phyloP scores from a whole-genome alignment of 2,329 filamentous ascomycete species.

The Alternaria ethzedia region DNA sequence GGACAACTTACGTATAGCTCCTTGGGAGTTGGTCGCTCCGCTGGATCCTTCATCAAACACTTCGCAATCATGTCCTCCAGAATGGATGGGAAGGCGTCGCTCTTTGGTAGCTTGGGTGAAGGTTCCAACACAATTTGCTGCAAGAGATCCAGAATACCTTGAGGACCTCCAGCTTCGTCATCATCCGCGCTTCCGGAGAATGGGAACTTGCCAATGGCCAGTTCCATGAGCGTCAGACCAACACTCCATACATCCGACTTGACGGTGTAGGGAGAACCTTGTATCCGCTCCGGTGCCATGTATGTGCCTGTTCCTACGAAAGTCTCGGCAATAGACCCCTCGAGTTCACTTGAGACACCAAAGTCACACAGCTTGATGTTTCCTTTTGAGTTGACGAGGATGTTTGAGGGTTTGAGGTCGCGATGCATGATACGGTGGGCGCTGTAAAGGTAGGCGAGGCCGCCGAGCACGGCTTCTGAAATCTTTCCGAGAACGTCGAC shows the following conservation, averaged over 20 bases:
- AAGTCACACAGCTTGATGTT: slow-evolving; percentile 98
- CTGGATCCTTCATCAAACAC: slow-evolving; percentile 88
- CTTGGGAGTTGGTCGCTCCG: slow-evolving; percentile 87
- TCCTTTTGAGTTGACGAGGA: slow-evolving; percentile 91
- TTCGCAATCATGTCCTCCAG: slow-evolving; percentile 97
- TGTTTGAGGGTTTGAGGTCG: slow-evolving; percentile 98
- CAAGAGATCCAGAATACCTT: slow-evolving; percentile 92
- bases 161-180: slow-evolving; percentile 72
- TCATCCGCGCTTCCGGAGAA: slow-evolving; percentile 85
- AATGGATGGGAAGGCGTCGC: slow-evolving; percentile 93
- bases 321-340: slow-evolving; percentile 97
- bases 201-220: slow-evolving; percentile 96
- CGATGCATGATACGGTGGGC: slow-evolving; percentile 98
- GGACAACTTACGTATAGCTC: slow-evolving; percentile 79
- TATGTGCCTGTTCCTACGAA: slow-evolving; percentile 99
- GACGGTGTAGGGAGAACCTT: slow-evolving; percentile 95
- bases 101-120: slow-evolving; percentile 91
- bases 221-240: slow-evolving; percentile 91
- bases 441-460: slow-evolving; percentile 92
- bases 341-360: slow-evolving; percentile 95
- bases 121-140: slow-evolving; percentile 98
- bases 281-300: slow-evolving; percentile 98
- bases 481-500: slow-evolving; percentile 98
- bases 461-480: slow-evolving; percentile 90
- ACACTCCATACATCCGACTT: slow-evolving; percentile 99